These are phyloP conservation scores for Styphnolobium japonicum DNA, from an alignment of 306 rosid species.

Conservation along the genomic window DNA sequence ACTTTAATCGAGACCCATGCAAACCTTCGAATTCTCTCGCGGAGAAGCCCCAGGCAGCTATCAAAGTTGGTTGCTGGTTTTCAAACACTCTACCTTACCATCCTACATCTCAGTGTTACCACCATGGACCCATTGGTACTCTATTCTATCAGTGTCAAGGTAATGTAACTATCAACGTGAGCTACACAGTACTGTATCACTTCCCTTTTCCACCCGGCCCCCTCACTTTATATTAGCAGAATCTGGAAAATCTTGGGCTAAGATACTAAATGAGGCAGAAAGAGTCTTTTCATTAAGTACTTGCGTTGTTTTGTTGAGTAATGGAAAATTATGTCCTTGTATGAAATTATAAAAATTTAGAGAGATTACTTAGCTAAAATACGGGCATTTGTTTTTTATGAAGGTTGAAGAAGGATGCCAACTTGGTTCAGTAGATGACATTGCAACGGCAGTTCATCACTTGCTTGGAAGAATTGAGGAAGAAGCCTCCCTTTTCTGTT, in stretches of 20 bases:
- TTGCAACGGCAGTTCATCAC: slow-evolving; percentile 77
- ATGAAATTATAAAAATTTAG: background rate
- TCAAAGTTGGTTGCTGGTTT: slow-evolving; percentile 66
- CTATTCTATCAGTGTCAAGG: slow-evolving; percentile 88
- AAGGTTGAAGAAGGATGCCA: slow-evolving; percentile 90
- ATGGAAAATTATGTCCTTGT: background rate
- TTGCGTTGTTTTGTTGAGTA: background rate
- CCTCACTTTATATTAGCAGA: background rate
- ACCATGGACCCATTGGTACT: slow-evolving; percentile 62
- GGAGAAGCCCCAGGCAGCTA: slow-evolving; percentile 52
- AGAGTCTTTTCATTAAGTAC: background rate
- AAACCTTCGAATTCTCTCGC: slow-evolving; percentile 66
- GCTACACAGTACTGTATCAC: background rate
- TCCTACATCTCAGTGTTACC: slow-evolving; percentile 85
- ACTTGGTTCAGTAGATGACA: slow-evolving; percentile 71
- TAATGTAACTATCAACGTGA: slow-evolving; percentile 18
- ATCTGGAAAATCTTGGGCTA: too few species aligned
- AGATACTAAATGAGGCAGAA: background rate
- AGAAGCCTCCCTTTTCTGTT: slow-evolving; percentile 45
- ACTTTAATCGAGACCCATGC: slow-evolving; percentile 91
- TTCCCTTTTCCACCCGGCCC: background rate
- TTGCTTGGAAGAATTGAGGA: slow-evolving; percentile 70
- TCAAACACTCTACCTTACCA: slow-evolving; percentile 60
- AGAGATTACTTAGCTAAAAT: slow-evolving; percentile 16
- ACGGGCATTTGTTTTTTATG: background rate